Base-by-base conservation (phyloP, 1,284 basidiomycete species). In the Malassezia obtusa region DNA sequence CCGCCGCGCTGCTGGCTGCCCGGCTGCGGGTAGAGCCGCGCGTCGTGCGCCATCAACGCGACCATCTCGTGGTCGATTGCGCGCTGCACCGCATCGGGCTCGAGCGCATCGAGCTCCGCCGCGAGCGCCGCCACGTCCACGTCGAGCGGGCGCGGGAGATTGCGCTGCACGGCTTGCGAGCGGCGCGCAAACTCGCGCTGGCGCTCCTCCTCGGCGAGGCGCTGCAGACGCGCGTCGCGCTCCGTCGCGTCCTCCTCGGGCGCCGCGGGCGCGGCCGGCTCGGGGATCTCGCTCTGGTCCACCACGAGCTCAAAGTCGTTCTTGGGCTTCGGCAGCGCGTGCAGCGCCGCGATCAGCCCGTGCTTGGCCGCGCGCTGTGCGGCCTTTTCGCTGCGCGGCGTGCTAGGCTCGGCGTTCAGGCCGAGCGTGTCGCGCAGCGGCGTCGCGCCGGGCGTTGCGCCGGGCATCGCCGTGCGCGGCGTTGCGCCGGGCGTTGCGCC, bases 221-320 rank as follows among this genome's bases (percentile, higher is more conserved):
- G 80, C 66, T 80, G 82, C 37, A 87, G 69, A 49, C 82, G 80
- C 1, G 86, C 87, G 73, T 98, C 91, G 22, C 92, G 80, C 71
- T 53, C n/a, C 15, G 50, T 32, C 14, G 48, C 49, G 4, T 52
- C 55, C 10, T 60, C 59, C 0, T 41, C 24, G 22, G 45, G 21
- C 21, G 40, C 36, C 1, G 14, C 15, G 10, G 30, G 24, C 14
- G 49, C 48, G 19, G 50, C 36, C 6, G 52, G 39, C 21, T 57
- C 63, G 1, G 37, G 40, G 6, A 38, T 37, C 55, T 89, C 89
- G 22, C 87, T 85, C 61, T 89, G 87, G 4, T 89, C 89, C 4
- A 95, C 83, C 22, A 92, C 81, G 38, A 99, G 78, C 75, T 98
- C 91, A 67, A 96, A 98, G 75, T 98, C 92, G 75, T 98, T 98